phyloP scores from a whole-genome alignment of 257 asterid species.

The Solanum virginianum region DNA sequence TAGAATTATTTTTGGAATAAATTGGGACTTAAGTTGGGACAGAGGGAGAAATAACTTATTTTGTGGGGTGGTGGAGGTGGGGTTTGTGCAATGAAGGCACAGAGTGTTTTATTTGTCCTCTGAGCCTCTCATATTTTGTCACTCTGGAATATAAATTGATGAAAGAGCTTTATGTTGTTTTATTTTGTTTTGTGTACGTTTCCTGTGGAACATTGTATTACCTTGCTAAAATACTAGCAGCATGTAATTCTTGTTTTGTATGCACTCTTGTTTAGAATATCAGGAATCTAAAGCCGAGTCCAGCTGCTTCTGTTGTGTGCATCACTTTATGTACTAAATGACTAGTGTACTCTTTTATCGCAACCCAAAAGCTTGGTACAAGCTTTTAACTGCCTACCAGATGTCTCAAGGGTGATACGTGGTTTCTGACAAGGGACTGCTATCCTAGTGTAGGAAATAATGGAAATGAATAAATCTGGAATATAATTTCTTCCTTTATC shows the following conservation, averaged over 20 bases:
- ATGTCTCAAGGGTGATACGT: not conserved
- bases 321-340: not conserved
- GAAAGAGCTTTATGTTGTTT: not conserved
- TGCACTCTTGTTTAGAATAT: not conserved
- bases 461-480: not conserved
- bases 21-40: not conserved
- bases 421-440: not conserved
- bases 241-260: not conserved
- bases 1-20: not conserved
- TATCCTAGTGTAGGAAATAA: not conserved
- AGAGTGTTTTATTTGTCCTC: too few species aligned
- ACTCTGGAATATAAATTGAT: too few species aligned
- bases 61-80: not conserved
- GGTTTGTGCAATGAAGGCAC: not conserved
- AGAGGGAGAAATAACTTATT: not conserved
- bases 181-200: not conserved
- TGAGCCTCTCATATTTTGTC: too few species aligned
- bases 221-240: not conserved
- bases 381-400: not conserved
- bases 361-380: not conserved
- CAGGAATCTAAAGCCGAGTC: not conserved
- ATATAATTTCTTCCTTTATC: not conserved
- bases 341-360: not conserved
- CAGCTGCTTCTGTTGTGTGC: too few species aligned
- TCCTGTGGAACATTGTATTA: not conserved